Evolutionary conservation across 345 rosid genomes (phyloP), one percentile per base, ranked within the genome.

Genomic region (Lumnitzera littorea): DNA sequence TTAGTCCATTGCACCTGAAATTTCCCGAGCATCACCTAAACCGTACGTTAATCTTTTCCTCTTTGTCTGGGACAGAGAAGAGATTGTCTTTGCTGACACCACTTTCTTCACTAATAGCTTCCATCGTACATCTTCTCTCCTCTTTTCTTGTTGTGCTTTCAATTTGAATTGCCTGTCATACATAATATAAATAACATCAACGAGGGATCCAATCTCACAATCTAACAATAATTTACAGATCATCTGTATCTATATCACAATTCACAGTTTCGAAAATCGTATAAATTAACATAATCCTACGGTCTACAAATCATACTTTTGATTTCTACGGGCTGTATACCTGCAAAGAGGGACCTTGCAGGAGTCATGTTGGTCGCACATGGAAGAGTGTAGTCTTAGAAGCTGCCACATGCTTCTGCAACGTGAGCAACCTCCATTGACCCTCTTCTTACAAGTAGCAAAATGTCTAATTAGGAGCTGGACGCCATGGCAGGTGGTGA

Each of bases 301-400:
- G 20, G 20, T 20, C 20, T 20, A 20, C 20, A 20, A 20, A 20
- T 20, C 20, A 20, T 20, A 20, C 20, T 20, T 20, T 20, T 20
- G 20, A 20, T 20, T 20, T 20, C 20, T 20, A 51, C 10, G 14
- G 55, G 24, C 13, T 15, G 13, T 24, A 69, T 78, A 91, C 98
- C 96, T 82, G 91, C 96, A 91, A 67, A 92, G 96, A 9, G 96
- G 98, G 51, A 92, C 88, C 24, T 71, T 68, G 78, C 98, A 92
- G 57, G 78, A 70, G 36, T 80, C 82, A 0, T 67, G 55, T 15
- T 76, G 84, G 60, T 87, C 88, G 17, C 98, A 92, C 3, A 85
- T 68, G 0, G 78, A 81, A 13, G 96, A 74, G 68, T 92, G 98
- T 48, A 92, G 96, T 72, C 85, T 78, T 14, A 92, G 80, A 27